These are phyloP conservation scores for Botrytis deweyae DNA, from an alignment of 2,329 filamentous ascomycete genomes.

Conservation along the genomic window DNA sequence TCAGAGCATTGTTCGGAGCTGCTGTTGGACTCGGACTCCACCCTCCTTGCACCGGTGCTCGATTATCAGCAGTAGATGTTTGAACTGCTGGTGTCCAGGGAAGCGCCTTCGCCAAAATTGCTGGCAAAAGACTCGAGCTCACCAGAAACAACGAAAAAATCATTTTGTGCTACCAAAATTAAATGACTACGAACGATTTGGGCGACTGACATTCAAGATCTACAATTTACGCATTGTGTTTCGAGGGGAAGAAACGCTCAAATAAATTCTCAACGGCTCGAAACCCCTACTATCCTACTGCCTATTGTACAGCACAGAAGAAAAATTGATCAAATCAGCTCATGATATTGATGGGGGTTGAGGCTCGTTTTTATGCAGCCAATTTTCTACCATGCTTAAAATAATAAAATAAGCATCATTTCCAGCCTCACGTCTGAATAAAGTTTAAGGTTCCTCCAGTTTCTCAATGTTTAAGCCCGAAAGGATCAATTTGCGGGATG, in stretches of 20 bases:
- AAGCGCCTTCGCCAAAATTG: background rate
- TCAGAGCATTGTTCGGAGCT: background rate
- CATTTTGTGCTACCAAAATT: background rate
- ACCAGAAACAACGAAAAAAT: background rate
- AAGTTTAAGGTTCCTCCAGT: background rate
- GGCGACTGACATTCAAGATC: background rate
- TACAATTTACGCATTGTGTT: background rate
- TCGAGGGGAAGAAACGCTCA: background rate
- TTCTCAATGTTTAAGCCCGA: background rate
- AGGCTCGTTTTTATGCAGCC: background rate
- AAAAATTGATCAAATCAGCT: background rate
- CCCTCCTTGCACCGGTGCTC: background rate
- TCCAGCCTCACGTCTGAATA: constrained; percentile 1
- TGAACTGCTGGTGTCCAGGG: background rate
- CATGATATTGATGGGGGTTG: background rate
- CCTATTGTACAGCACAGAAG: background rate
- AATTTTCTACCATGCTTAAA: background rate
- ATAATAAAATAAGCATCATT: background rate
- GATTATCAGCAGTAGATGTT: background rate
- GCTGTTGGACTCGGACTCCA: background rate
- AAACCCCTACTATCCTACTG: background rate
- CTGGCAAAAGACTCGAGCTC: background rate
- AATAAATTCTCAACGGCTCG: background rate
- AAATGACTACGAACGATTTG: background rate
- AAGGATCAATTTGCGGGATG: background rate